Percentiles rank a stretch among this genome's conserved stretches.
phyloP scores from a whole-genome alignment of 352 stramenopile species.

The Halophytophthora polymorphica region DNA sequence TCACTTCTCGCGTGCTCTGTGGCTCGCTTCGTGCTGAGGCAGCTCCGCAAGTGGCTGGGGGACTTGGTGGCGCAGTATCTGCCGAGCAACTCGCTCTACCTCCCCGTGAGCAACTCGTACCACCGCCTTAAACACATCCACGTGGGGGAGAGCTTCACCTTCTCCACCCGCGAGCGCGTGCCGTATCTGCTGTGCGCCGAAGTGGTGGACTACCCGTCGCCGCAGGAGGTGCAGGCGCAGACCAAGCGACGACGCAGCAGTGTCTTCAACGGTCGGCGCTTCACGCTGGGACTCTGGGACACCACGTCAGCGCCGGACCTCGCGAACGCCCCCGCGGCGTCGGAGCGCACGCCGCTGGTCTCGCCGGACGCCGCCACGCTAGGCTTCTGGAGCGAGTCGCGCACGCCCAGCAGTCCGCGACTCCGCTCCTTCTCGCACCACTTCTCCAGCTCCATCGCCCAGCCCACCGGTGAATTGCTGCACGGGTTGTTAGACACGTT shows the following conservation, averaged over 20 bases:
- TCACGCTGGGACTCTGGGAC: slow-evolving; percentile 69
- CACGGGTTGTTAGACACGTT: slow-evolving; percentile 71
- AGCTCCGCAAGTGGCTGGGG: slow-evolving; percentile 66
- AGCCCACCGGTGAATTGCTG: slow-evolving; percentile 54
- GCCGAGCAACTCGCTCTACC: slow-evolving; percentile 74
- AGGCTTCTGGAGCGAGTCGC: slow-evolving; percentile 82
- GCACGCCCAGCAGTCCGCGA: slow-evolving; percentile 51
- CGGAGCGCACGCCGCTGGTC: slow-evolving; percentile 39
- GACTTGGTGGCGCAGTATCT: slow-evolving; percentile 69
- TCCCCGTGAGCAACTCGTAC: slow-evolving; percentile 73
- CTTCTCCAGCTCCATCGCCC: slow-evolving; percentile 60
- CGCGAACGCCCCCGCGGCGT: slow-evolving; percentile 16
- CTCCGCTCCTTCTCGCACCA: slow-evolving; percentile 75
- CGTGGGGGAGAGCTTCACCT: slow-evolving; percentile 79
- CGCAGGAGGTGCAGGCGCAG: slow-evolving; percentile 18
- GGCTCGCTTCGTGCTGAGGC: background rate
- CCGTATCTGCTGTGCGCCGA: slow-evolving; percentile 76
- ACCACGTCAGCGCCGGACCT: slow-evolving; percentile 38
- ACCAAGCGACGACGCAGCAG: slow-evolving; percentile 40
- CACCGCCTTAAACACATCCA: slow-evolving; percentile 79
- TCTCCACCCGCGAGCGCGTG: slow-evolving; percentile 79
- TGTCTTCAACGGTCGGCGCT: slow-evolving; percentile 53
- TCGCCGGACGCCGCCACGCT: slow-evolving; percentile 63
- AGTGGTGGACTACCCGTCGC: slow-evolving; percentile 65
- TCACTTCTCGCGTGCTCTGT: background rate